These are phyloP conservation scores for Backusella liffmaniae DNA, from an alignment of 192 early-diverging fungal species.

Conservation along the genomic window DNA sequence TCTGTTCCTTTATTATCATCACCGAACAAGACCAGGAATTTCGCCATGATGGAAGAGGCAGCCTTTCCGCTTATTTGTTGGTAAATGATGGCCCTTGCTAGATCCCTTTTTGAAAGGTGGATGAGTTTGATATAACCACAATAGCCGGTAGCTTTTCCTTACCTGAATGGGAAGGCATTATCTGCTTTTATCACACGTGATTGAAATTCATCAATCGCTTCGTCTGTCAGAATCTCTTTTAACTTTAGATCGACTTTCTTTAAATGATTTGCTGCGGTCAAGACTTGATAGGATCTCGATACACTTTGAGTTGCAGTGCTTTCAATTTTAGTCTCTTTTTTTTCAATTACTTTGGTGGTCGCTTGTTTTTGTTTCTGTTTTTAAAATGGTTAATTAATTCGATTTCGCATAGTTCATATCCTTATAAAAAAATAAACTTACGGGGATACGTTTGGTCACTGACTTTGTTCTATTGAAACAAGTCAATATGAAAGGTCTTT, in stretches of 20 bases:
- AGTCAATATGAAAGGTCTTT: background rate
- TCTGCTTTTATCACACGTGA: constrained; percentile 32
- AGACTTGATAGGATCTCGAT: background rate
- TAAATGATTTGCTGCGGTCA: constrained; percentile 39
- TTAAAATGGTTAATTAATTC: background rate
- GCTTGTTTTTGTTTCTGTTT: background rate
- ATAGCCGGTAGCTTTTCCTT: background rate
- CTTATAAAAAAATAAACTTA: background rate
- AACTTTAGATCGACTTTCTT: constrained; percentile 45
- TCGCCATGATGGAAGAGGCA: constrained; percentile 53
- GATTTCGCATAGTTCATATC: background rate
- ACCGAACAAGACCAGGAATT: constrained; percentile 55
- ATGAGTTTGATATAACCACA: no score
- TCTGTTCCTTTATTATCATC: background rate
- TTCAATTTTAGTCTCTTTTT: background rate
- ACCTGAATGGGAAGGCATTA: constrained; percentile 27
- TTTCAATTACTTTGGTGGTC: background rate
- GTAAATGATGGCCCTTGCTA: constrained; percentile 56
- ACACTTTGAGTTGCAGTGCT: background rate
- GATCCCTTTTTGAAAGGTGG: constrained; percentile 19
- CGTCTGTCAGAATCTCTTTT: constrained; percentile 38
- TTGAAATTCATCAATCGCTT: constrained; percentile 33
- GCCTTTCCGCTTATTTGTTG: constrained; percentile 75
- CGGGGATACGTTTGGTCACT: background rate
- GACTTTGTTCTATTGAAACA: background rate